Evolutionary conservation across 23 red algal genomes (phyloP).

Genomic region (Gracilaria gracilis): DNA sequence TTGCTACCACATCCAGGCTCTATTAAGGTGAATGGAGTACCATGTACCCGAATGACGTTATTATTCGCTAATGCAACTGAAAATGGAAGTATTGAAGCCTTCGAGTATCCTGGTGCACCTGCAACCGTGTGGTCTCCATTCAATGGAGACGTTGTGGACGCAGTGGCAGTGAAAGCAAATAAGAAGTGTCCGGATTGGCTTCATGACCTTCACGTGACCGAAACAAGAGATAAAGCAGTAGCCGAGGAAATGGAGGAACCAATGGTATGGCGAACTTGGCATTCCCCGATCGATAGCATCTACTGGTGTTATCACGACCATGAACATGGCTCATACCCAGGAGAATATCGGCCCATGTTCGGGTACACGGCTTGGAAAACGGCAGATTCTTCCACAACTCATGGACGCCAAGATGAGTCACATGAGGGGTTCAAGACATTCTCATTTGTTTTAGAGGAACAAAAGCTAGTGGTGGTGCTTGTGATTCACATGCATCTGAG

Average conservation of each 20-base stretch:
- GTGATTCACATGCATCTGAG: conserved; percentile 28
- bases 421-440: conserved; percentile 70
- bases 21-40: conserved; percentile 28
- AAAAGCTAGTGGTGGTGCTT: conserved; percentile 25
- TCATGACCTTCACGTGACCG: conserved; percentile 60
- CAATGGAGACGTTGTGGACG: not conserved
- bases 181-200: conserved; percentile 49
- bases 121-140: not conserved
- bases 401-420: conserved; percentile 44
- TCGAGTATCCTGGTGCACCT: conserved; percentile 18
- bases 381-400: conserved; percentile 8
- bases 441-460: conserved; percentile 20
- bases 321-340: conserved; percentile 57
- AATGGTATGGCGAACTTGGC: conserved; percentile 55
- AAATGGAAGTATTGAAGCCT: conserved; percentile 1
- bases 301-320: conserved; percentile 72
- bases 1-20: conserved; percentile 22
- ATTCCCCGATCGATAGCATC: conserved; percentile 48
- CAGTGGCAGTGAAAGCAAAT: conserved; percentile 36
- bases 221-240: conserved; percentile 1
- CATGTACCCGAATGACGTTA: conserved; percentile 5
- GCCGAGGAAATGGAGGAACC: conserved; percentile 38
- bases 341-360: conserved; percentile 41
- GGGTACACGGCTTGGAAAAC: conserved; percentile 76
- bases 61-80: conserved; percentile 16